A percentile compares a stretch with the other conserved stretches of the same genome.
These are phyloP conservation scores for Komagataella pseudopastoris DNA, from an alignment of 805 yeast species.

Conservation along the genomic window DNA sequence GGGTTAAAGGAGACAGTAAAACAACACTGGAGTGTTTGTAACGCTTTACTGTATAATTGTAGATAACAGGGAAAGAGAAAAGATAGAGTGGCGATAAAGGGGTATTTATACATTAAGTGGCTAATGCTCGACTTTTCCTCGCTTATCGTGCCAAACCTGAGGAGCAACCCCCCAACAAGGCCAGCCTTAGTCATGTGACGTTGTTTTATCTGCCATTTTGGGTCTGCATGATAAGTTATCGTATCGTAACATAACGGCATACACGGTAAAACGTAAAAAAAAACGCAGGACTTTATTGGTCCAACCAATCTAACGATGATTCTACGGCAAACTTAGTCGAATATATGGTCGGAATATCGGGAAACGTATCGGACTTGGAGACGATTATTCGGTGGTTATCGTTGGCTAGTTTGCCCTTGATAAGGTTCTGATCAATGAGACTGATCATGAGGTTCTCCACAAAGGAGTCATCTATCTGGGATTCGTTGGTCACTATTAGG, in stretches of 20 bases:
- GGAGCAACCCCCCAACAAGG: background rate
- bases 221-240: background rate
- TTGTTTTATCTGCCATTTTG: background rate
- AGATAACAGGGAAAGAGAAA: background rate
- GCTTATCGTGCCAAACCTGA: background rate
- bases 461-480: slow-evolving; percentile 20
- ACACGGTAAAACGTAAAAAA: background rate
- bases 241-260: background rate
- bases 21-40: background rate
- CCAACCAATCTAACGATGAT: slow-evolving; percentile 16
- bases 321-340: slow-evolving; percentile 8
- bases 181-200: background rate
- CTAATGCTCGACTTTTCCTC: background rate
- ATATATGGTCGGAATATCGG: slow-evolving; percentile 10
- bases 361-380: slow-evolving; percentile 17
- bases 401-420: slow-evolving; percentile 34
- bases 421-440: slow-evolving; percentile 37
- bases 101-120: background rate
- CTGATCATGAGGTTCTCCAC: slow-evolving; percentile 37
- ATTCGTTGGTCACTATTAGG: slow-evolving; percentile 6
- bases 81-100: background rate
- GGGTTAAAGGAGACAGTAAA: background rate
- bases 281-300: slow-evolving; percentile 2
- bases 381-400: slow-evolving; percentile 10
- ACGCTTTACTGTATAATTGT: background rate